Percentiles rank a stretch among this genome's conserved stretches.
Conservation (phyloP, 2,329 filamentous ascomycete genomes). For the Colletotrichum tabaci region DNA sequence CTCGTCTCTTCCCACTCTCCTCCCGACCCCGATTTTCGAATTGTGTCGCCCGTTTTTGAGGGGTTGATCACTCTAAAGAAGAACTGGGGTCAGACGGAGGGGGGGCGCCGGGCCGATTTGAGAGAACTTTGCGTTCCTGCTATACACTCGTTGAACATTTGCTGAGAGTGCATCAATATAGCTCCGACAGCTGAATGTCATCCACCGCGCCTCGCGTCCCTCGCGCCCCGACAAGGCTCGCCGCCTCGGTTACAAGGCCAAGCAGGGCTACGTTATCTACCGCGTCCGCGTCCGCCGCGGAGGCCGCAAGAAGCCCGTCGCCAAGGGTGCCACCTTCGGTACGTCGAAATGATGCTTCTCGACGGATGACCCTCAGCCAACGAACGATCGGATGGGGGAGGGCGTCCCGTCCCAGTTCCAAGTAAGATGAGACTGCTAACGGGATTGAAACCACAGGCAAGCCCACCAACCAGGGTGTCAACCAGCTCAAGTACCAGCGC, state of each 20-base stretch:
- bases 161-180: conserved; percentile 99
- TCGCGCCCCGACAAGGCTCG: conserved; percentile 99
- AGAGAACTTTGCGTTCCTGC: conserved; percentile 70
- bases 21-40: conserved; percentile 24
- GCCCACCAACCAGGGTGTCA: conserved; percentile 99
- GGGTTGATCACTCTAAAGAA: conserved; percentile 15
- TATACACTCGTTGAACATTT: conserved; percentile 99
- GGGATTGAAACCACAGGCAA: conserved; percentile 77
- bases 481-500: conserved; percentile 99
- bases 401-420: background rate
- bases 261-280: conserved; percentile 99
- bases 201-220: conserved; percentile 98
- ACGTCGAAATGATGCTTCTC: conserved; percentile 56
- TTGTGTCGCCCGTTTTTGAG: background rate
- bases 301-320: conserved; percentile 96
- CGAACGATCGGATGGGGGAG: background rate
- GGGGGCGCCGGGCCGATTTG: background rate
- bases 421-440: conserved; percentile 43
- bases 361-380: background rate
- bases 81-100: conserved; percentile 12
- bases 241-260: conserved; percentile 99
- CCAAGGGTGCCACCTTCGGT: conserved; percentile 99
- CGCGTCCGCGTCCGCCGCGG: conserved; percentile 97
- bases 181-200: conserved; percentile 99
- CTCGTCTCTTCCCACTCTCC: conserved; percentile 39